Evolutionary conservation across 768 basidiomycete genomes (phyloP).

Genomic region (Amanita subjunquillea): DNA sequence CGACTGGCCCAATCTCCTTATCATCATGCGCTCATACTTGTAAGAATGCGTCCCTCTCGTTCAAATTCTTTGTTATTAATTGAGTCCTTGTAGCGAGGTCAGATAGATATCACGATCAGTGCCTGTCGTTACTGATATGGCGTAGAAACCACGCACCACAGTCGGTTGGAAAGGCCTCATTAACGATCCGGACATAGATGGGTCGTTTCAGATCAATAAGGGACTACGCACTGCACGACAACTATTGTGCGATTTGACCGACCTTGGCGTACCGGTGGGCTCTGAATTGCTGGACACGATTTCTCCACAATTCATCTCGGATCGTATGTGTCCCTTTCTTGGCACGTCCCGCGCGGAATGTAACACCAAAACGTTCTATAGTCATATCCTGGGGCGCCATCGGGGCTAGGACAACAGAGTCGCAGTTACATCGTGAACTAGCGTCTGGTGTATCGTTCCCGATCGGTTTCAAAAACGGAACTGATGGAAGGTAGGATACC

Average conservation of each 20-base stretch:
- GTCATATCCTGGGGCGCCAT: conserved; percentile 92
- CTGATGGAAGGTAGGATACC: conserved; percentile 68
- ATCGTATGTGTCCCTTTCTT: conserved; percentile 36
- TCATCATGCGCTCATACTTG: conserved; percentile 98
- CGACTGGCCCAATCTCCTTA: conserved; percentile 66
- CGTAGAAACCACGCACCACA: conserved; percentile 89
- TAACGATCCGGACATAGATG: conserved; percentile 93
- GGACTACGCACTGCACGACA: conserved; percentile 83
- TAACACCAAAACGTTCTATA: conserved; percentile 12
- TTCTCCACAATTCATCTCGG: conserved; percentile 74
- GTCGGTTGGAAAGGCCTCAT: conserved; percentile 97
- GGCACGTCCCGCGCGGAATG: background rate
- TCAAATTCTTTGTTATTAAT: conserved; percentile 1
- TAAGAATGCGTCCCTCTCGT: conserved; percentile 26
- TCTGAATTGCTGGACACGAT: conserved; percentile 83
- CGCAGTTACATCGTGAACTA: conserved; percentile 93
- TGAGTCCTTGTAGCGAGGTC: conserved; percentile 21
- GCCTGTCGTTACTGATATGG: background rate
- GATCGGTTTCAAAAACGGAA: conserved; percentile 98
- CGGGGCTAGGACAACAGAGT: conserved; percentile 95
- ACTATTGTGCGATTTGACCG: conserved; percentile 84
- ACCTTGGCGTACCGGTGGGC: conserved; percentile 86
- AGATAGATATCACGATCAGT: background rate
- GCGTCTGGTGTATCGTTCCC: conserved; percentile 96
- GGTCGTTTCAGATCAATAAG: conserved; percentile 94